Conservation (phyloP, 2,329 filamentous ascomycete species). For the Arthrobotrys conoides region DNA sequence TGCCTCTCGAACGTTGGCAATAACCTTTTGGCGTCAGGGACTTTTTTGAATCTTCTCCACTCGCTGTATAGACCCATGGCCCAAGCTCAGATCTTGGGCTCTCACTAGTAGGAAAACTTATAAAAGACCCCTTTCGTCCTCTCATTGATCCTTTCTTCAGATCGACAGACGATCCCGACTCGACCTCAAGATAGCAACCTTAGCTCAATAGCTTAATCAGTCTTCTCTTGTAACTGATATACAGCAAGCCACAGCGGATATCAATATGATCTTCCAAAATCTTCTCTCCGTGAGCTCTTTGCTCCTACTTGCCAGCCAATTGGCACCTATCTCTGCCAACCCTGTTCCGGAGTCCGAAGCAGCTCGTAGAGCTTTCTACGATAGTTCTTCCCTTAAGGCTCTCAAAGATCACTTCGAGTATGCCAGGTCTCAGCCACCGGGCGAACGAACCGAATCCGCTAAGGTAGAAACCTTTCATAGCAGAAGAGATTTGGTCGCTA, state of each 20-base stretch:
- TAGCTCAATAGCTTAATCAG: slow-evolving; percentile 22
- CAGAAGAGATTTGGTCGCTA: not conserved
- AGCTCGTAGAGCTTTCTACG: slow-evolving; percentile 28
- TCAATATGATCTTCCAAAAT: slow-evolving; percentile 33
- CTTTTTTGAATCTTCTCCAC: not conserved
- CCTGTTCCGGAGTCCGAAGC: slow-evolving; percentile 25
- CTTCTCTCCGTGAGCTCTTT: slow-evolving; percentile 29
- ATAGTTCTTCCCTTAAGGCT: not conserved
- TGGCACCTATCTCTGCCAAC: slow-evolving; percentile 10
- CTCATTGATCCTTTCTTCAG: slow-evolving; percentile 5
- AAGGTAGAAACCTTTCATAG: not conserved
- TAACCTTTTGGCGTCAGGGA: not conserved
- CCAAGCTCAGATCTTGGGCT: not conserved
- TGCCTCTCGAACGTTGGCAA: slow-evolving; percentile 1
- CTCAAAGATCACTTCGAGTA: slow-evolving; percentile 29
- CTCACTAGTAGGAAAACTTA: slow-evolving; percentile 5
- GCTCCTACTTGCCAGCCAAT: slow-evolving; percentile 32
- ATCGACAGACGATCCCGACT: slow-evolving; percentile 48
- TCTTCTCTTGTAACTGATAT: slow-evolving; percentile 8
- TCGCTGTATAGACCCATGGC: not conserved
- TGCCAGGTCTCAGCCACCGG: not conserved
- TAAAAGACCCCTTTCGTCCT: slow-evolving; percentile 13
- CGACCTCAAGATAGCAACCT: slow-evolving; percentile 26
- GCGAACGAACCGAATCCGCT: not conserved
- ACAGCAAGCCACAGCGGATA: slow-evolving; percentile 9